Evolutionary conservation across 768 basidiomycete genomes (phyloP).

Genomic region (Strobilomyces confusus): DNA sequence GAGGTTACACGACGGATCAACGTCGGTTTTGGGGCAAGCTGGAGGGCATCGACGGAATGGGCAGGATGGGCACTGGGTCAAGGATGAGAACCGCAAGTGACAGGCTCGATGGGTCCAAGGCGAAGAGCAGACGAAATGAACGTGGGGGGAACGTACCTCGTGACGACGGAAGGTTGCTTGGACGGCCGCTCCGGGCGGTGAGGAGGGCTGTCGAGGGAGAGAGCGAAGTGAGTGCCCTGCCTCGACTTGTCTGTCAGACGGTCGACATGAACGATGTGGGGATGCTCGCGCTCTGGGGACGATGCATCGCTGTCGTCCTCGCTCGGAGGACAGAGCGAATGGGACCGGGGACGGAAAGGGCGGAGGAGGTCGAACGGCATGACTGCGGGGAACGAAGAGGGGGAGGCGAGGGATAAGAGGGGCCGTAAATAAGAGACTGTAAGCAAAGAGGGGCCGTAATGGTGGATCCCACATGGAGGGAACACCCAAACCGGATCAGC

Average conservation of each 20-base stretch:
- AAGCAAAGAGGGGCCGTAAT: too few species aligned
- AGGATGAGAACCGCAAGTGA: background rate
- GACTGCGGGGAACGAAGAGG: too few species aligned
- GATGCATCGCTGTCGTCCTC: conserved; percentile 26
- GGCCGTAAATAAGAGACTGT: too few species aligned
- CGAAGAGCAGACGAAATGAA: background rate
- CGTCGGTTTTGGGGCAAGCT: conserved; percentile 8
- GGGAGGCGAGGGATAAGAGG: too few species aligned
- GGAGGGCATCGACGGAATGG: background rate
- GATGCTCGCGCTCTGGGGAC: conserved; percentile 12
- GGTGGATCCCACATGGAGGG: too few species aligned
- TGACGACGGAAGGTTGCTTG: background rate
- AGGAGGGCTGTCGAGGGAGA: background rate
- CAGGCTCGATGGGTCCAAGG: too few species aligned
- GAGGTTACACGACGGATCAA: conserved; percentile 31
- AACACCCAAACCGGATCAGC: too few species aligned
- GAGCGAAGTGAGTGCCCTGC: background rate
- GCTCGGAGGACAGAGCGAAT: background rate
- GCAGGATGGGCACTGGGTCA: background rate
- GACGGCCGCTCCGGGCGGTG: background rate
- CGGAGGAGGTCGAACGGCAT: conserved; percentile 22
- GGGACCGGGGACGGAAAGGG: conserved; percentile 20
- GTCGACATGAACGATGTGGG: conserved; percentile 7
- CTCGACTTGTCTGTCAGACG: background rate
- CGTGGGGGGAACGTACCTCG: conserved; percentile 11